phyloP scores from a whole-genome alignment of 352 stramenopile species.

The Peronospora belbahrii region DNA sequence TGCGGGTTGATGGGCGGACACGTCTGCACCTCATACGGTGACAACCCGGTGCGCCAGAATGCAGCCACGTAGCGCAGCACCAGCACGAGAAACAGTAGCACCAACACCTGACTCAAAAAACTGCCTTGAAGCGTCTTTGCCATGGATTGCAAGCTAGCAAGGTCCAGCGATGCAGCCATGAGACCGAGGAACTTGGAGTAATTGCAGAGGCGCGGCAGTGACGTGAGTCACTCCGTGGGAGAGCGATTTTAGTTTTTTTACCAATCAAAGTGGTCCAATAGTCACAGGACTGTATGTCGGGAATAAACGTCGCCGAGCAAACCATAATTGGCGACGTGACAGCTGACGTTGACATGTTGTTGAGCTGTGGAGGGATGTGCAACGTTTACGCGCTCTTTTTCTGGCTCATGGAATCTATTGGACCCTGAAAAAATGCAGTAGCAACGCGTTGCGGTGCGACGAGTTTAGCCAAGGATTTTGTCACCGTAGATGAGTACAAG shows the following conservation, averaged over 20 bases:
- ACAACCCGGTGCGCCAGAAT: slow-evolving; percentile 41
- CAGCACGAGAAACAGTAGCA: slow-evolving; percentile 45
- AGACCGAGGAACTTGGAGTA: not conserved
- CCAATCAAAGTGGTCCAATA: too few relatives aligned
- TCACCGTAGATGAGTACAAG: slow-evolving; percentile 71
- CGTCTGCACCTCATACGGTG: slow-evolving; percentile 62
- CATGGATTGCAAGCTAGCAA: slow-evolving; percentile 57
- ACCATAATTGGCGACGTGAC: slow-evolving; percentile 2
- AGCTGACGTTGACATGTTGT: not conserved
- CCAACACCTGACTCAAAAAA: slow-evolving; percentile 55
- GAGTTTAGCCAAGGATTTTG: slow-evolving; percentile 39
- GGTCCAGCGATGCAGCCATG: slow-evolving; percentile 54
- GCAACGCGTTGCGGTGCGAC: not conserved
- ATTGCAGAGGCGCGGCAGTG: too few relatives aligned
- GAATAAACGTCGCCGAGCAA: not conserved
- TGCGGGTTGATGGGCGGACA: slow-evolving; percentile 70
- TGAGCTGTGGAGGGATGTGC: not conserved
- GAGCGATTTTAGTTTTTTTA: too few relatives aligned
- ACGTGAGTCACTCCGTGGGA: too few relatives aligned
- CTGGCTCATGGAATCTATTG: slow-evolving; percentile 3
- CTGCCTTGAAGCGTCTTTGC: slow-evolving; percentile 50
- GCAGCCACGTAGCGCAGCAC: slow-evolving; percentile 55
- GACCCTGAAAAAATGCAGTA: slow-evolving; percentile 1
- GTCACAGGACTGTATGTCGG: not conserved
- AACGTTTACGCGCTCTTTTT: not conserved